Base-by-base conservation (phyloP, 306 rosid species). In the Gynostemma pentaphyllum region DNA sequence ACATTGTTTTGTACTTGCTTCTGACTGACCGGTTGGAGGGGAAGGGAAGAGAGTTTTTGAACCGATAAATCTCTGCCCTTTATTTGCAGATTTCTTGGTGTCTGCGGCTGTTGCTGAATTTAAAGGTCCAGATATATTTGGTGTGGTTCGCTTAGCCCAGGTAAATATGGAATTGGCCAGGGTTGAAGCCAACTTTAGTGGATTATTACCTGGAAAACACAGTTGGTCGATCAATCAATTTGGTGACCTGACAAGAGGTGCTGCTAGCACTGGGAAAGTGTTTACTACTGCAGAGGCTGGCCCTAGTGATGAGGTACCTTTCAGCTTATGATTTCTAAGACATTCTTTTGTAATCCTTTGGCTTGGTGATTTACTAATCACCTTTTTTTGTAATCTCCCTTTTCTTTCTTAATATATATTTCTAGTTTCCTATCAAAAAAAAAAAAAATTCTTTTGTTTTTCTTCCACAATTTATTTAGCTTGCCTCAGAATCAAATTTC, bases 91-190 rank as follows among this genome's bases (percentile, higher is more conserved):
- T 66, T 92, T 92, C 69, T 71, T 82, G 47, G 68, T 92, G 54
- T 92, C 99, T 59, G 95, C 95, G 5, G 94, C 90, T 49, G 96
- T 92, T 19, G 83, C 94, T 11, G 99, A 92, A 75, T 92, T 88
- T 80, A 92, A 92, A 75, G 99, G 99, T 69, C 96, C 99, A 5
- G 46, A 71, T 15, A 71, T 87, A 72, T 84, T 84, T 70, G 99
- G 99, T 0, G 96, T 86, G 75, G 94, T 83, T 71, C 90, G 96
- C 52, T 70, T 92, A 64, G 99, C 88, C 66, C 96, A 92, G 75
- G 85, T 86, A 64, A 86, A 79, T 73, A 88, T 92, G 95, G 94
- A 86, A 69, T 76, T 92, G 74, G 84, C 94, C 47, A 84, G 94
- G 83, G 77, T 92, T 64, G 99, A 92, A 70, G 99, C 94, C 61